Base-by-base conservation (phyloP, 2,329 filamentous ascomycete species). In the Aschersonia sp. region DNA sequence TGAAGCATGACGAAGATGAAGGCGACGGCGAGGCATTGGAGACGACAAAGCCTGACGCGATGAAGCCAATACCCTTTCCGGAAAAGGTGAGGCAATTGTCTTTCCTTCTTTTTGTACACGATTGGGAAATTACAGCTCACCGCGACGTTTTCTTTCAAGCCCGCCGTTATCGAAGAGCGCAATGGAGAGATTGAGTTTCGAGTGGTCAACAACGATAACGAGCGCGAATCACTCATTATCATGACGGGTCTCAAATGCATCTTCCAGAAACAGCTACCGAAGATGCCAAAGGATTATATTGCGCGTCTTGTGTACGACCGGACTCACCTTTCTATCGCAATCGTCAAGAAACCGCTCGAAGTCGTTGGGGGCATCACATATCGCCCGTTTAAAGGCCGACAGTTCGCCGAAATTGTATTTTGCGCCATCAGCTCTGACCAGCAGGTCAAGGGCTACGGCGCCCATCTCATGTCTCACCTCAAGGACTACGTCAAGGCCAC, bases 261-360 rank as follows among this genome's bases (percentile, higher is more conserved):
- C 54, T 97, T 98, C 59, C 92, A 98, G 63, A 97, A 97, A 58
- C 92, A 98, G 61, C 73, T 98, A 5, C 92, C 92, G 0, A 97
- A 97, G 66, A 98, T 98, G 92, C 92, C 92, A 11, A 96, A 97
- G 65, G 92, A 97, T 61, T 98, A 98, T 63, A 97, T 98, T 57
- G 92, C 92, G 4, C 85, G 92, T 40, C 79, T 98, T 6, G 92
- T 98, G 50, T 98, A 98, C 68, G 92, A 98, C 65, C 83, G 92
- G 46, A 95, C 90, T 5, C 92, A 98, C 69, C 65, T 97, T 51
- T 95, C 87, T 40, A 95, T 98, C 57, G 92, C 92, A 29, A 97
- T 98, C 59, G 87, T 97, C 57, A 97, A 97, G 71, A 89, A 94
- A 58, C 90, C 92, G 1, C 72, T 96, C 45, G 88, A 96, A 59